Base-by-base conservation (phyloP, 305 asterid genomes). In the Euphrasia arctica region DNA sequence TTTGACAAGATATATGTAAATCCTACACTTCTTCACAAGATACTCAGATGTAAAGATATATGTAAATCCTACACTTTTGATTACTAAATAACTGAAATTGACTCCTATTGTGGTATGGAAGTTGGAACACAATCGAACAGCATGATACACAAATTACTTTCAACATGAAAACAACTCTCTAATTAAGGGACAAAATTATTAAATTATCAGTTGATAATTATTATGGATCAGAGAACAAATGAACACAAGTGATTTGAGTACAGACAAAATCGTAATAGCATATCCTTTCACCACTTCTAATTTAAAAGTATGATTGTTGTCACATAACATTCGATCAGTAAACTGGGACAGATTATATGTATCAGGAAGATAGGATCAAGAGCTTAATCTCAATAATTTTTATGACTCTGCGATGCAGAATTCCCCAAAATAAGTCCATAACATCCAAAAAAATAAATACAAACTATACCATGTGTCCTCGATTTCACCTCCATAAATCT, bases 401-500 rank as follows among this genome's bases (percentile, higher is more conserved):
- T 3, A 13, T 9, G 14, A 13, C 51, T 11, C 51, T 47, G 12
- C n/a, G 5, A 47, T 10, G 51, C 14, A 47, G 51, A 47, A 32
- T 4, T 32, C 39, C 39, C 6, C 39, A 32, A 32, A 32, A 32
- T 42, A 42, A 42, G 10, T 42, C 3, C 12, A 42, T 42, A 1
- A 3, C 1, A 43, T 10, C 13, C 13, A 43, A 43, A 43, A 9
- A 12, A 42, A 18, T 18, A 7, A 42, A 42, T 42, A 42, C 9
- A 3, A 45, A 10, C 50, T 45, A 11, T 45, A 50, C 14, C 55
- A 15, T 32, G 39, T n/a, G 5, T 8, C 13, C 25, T 25, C 59
- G 56, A 15, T 27, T 68, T 58, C 43, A 55, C 54, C 68, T n/a
- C 51, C 34, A 63, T 62, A 43, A 58, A 67, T 25, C 29, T 62